Evolutionary conservation across 306 rosid genomes (phyloP).

Genomic region (Carpinus fangiana): DNA sequence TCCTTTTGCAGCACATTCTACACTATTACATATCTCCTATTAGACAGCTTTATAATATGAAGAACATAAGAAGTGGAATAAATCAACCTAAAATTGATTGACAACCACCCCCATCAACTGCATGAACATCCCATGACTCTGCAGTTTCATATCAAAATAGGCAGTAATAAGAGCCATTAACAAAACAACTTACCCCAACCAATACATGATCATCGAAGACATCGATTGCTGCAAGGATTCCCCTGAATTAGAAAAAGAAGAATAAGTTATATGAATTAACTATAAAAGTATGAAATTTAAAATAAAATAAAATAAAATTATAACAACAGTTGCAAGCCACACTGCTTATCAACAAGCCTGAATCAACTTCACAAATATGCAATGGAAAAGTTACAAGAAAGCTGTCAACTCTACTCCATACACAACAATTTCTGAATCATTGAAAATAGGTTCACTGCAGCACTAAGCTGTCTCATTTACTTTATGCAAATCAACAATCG

Average conservation of each 20-base stretch:
- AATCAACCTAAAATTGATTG: background rate
- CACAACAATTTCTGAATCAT: background rate
- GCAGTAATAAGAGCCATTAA: constrained; percentile 3
- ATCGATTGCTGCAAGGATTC: constrained; percentile 91
- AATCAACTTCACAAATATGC: background rate
- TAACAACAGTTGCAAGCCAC: background rate
- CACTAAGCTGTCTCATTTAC: background rate
- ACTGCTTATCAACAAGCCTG: background rate
- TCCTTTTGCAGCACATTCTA: background rate
- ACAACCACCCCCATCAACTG: background rate
- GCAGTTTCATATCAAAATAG: background rate
- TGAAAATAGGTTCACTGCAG: background rate
- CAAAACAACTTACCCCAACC: constrained; percentile 83
- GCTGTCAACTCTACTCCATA: background rate
- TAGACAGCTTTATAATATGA: background rate
- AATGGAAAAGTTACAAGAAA: background rate
- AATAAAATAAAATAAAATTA: background rate
- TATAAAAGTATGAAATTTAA: background rate
- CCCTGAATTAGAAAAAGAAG: constrained; percentile 57
- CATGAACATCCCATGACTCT: background rate
- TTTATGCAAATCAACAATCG: background rate
- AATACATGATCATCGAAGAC: constrained; percentile 72
- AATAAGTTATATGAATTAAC: background rate
- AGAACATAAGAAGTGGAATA: background rate
- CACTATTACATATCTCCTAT: background rate